Base-by-base conservation (phyloP, 805 yeast species). In the Cyberlindnera nakhonratchasimensis region DNA sequence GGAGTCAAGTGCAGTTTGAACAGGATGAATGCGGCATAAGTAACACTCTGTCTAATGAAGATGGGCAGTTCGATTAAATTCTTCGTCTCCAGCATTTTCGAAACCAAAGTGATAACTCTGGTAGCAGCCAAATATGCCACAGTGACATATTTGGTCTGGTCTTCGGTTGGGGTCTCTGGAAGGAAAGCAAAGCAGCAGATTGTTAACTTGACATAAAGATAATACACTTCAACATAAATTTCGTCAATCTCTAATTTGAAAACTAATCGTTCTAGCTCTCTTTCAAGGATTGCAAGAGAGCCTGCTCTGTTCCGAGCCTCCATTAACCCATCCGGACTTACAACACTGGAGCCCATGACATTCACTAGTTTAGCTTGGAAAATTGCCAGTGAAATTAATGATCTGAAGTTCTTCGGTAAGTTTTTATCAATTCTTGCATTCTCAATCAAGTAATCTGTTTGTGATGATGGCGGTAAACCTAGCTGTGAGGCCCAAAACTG, bases 401-500 rank as follows among this genome's bases (percentile, higher is more conserved):
- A 80, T 38, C 93, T 66, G 61, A 86, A 82, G 56, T 77, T 75
- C 40, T 77, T 74, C 2, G 96, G 95, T 43, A 87, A 67, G 22
- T 58, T 54, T 13, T 50, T 48, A 55, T 86, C 93, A 30, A 80
- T 64, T 45, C 90, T 69, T 0, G 95, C 95, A 54, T 75, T 79
- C 53, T 89, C 96, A 25, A 90, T 67, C 31, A 89, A 66, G 58
- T 81, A 86, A 61, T 90, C 97, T 0, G 90, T 82, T 45, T 81
- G 86, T 52, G 86, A 75, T 4, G 88, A 80, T 1, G 96, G 90
- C 1, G 97, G 97, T 38, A 90, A 66, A 0, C 97, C 97, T 34
- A 89, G 64, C 28, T 81, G 78, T 11, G 95, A 83, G 4, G 95
- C 82, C 93, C 96, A 86, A 57, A 88, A 84, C 53, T 89, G 95